Base-by-base conservation (phyloP, 768 basidiomycete species). In the Hemileccinum impolitum region DNA sequence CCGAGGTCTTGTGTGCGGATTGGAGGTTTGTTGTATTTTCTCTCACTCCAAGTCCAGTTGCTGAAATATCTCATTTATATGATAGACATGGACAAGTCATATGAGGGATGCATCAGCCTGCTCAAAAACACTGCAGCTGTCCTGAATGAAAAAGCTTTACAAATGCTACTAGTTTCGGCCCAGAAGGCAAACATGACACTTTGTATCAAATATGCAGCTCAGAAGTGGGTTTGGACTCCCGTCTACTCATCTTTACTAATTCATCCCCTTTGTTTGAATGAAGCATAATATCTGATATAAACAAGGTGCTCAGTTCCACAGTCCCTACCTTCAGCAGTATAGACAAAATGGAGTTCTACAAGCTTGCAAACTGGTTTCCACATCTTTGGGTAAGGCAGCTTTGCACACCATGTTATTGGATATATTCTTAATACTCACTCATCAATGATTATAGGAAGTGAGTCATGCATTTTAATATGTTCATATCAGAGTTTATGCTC, bases 121-220 rank as follows among this genome's bases (percentile, higher is more conserved):
- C 6, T 54, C 13, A 45, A 54, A 25, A 31, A 8, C 2, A 51
- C 50, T 3, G 25, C 36, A 31, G 10, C 1, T 13, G 38, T 17
- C 9, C 10, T 54, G 2, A 5, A 6, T 25, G 38, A 52, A 2
- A 34, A 44, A 30, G 17, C 37, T 2, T 34, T 52, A 15, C 23
- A 47, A 31, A 39, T 51, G 42, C 10, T 54, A 3, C 21, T 51
- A 3, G 39, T 52, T n/a, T 51, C 53, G 8, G 45, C 53, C 3
- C 45, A 54, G 28, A 35, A 47, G 14, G 34, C 32, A 23, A 54
- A 54, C 7, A 31, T 52, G 9, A n/a, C 3, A 14, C 32, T 54
- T 17, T 54, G 50, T 40, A 21, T 52, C 2, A 46, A 17, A 36
- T 51, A 36, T 54, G 49, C 53, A 34, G 18, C 51, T 6, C 10